Evolutionary conservation across 805 yeast species (phyloP).

Genomic region (Starmerella gropengiesseri): DNA sequence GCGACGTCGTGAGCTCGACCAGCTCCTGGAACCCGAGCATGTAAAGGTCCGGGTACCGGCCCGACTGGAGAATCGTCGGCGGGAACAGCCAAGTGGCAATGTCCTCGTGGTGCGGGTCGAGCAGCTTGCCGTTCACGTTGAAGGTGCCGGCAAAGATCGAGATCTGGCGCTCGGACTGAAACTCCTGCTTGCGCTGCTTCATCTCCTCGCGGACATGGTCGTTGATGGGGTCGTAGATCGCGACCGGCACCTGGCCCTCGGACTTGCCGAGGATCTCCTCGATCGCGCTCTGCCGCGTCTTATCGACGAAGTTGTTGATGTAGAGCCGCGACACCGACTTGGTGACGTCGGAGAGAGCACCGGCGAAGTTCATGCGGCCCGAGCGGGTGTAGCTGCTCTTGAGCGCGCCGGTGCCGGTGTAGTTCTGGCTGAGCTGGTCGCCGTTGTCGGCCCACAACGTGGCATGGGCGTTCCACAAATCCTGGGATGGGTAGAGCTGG

Average conservation of each 20-base stretch:
- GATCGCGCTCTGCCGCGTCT: slow-evolving; percentile 77
- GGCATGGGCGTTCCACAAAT: slow-evolving; percentile 62
- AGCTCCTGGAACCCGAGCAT: slow-evolving; percentile 92
- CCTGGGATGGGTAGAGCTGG: slow-evolving; percentile 38
- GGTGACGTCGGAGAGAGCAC: slow-evolving; percentile 94
- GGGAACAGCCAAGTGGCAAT: slow-evolving; percentile 78
- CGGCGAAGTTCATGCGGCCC: slow-evolving; percentile 94
- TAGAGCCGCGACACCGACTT: slow-evolving; percentile 91
- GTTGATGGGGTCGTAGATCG: slow-evolving; percentile 74
- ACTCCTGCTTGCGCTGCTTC: slow-evolving; percentile 39
- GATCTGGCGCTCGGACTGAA: slow-evolving; percentile 50
- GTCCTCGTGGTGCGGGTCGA: slow-evolving; percentile 34
- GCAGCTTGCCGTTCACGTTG: slow-evolving; percentile 67
- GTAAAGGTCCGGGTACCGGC: slow-evolving; percentile 57
- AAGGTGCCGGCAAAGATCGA: slow-evolving; percentile 71
- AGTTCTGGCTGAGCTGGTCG: slow-evolving; percentile 87
- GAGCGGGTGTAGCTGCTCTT: slow-evolving; percentile 89
- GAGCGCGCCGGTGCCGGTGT: slow-evolving; percentile 95
- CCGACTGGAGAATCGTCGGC: slow-evolving; percentile 21
- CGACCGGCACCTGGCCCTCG: slow-evolving; percentile 57
- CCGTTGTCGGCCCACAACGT: slow-evolving; percentile 98
- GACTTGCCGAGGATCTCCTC: slow-evolving; percentile 77
- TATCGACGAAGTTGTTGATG: slow-evolving; percentile 90
- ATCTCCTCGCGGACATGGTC: slow-evolving; percentile 70
- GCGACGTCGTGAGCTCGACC: slow-evolving; percentile 85